Evolutionary conservation across 1,284 basidiomycete genomes (phyloP), one percentile per base, ranked within the genome.

Genomic region (Ustilago xerochloae): DNA sequence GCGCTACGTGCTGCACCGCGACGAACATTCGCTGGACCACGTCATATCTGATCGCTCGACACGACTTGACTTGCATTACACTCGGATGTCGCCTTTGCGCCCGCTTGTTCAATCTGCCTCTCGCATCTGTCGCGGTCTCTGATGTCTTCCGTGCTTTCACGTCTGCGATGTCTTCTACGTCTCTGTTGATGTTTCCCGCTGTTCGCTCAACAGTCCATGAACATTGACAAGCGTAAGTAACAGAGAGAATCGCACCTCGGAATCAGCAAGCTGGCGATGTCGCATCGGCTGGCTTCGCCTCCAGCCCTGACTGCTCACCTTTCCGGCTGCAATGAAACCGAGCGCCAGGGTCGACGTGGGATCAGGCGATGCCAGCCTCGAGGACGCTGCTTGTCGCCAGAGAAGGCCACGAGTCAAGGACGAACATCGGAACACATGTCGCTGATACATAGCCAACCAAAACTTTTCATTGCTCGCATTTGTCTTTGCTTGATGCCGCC

Each of bases 191-290:
- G 18, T 32, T 4, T 20, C 13, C 32, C 28, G 45, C 61, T 60
- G 66, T 52, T 26, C 2, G 15, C 15, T 16, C 59, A 55, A 76
- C 71, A 79, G 77, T 67, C 76, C 35, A 71, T 75, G 58, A 80
- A 80, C 67, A 68, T 80, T 45, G 78, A 80, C 76, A 80, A 80
- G 70, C 77, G 77, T 79, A 52, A 61, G 77, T 79, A 18, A 20
- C 16, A 32, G 10, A 43, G 13, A 33, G 18, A n/a, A 12, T 32
- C 26, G 28, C 22, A 3, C n/a, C n/a, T n/a, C n/a, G n/a, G n/a
- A n/a, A n/a, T n/a, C n/a, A n/a, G n/a, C n/a, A n/a, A n/a, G n/a
- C n/a, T 18, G 16, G 38, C n/a, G 18, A 8, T 20, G n/a, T 8
- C 9, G 32, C 32, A 33, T 26, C 41, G 1, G 22, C 26, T 18